These are phyloP conservation scores for Cystobasidium sp. DNA, from an alignment of 1,284 basidiomycete species.

Conservation along the genomic window DNA sequence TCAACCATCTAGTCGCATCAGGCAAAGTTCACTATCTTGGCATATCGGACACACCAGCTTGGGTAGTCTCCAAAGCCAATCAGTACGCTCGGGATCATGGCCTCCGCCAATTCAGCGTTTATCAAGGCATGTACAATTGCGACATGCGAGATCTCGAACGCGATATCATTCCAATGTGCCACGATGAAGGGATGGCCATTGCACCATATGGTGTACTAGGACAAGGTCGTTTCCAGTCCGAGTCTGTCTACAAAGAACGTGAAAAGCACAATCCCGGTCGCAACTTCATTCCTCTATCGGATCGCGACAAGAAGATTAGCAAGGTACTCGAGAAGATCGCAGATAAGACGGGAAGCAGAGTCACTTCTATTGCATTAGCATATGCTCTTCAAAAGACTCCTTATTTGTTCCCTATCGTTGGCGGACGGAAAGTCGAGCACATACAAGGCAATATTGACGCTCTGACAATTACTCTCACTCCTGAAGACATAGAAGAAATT, in stretches of 20 bases:
- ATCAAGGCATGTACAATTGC: slow-evolving; percentile 65
- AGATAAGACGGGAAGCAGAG: slow-evolving; percentile 39
- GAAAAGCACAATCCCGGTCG: slow-evolving; percentile 52
- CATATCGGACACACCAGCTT: slow-evolving; percentile 63
- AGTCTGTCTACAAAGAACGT: slow-evolving; percentile 56
- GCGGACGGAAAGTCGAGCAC: slow-evolving; percentile 63
- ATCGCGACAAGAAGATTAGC: slow-evolving; percentile 52
- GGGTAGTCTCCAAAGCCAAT: slow-evolving; percentile 63
- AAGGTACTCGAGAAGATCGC: slow-evolving; percentile 51
- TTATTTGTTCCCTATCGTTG: slow-evolving; percentile 55
- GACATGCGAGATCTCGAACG: slow-evolving; percentile 63
- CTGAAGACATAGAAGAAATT: slow-evolving; percentile 60
- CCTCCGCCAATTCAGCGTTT: slow-evolving; percentile 65
- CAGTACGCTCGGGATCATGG: slow-evolving; percentile 62
- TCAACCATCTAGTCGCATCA: slow-evolving; percentile 60
- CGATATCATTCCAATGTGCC: slow-evolving; percentile 67
- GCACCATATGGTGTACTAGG: slow-evolving; percentile 62
- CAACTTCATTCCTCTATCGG: slow-evolving; percentile 53
- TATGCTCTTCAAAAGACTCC: slow-evolving; percentile 36
- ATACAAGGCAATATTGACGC: slow-evolving; percentile 62
- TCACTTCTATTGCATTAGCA: slow-evolving; percentile 31
- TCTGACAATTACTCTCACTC: slow-evolving; percentile 60
- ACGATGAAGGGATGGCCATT: slow-evolving; percentile 61
- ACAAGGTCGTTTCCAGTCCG: slow-evolving; percentile 59
- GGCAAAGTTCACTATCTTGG: slow-evolving; percentile 64